phyloP scores from a whole-genome alignment of 2,329 filamentous ascomycete genomes.

The Dryadomyces quercivorus region DNA sequence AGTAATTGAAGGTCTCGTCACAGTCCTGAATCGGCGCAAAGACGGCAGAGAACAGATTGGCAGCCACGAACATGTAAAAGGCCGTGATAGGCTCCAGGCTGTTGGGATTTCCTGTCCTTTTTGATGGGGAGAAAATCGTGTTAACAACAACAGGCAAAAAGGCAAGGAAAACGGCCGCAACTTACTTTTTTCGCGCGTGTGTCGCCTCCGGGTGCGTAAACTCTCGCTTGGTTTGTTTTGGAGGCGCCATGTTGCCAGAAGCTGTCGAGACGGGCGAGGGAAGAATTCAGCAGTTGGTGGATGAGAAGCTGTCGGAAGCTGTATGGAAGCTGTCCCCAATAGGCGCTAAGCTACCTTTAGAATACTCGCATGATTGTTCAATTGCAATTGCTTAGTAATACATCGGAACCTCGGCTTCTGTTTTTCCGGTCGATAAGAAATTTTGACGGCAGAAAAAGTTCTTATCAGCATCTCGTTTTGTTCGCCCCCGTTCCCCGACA shows the following conservation, averaged over 20 bases:
- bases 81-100: slow-evolving; percentile 59
- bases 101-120: slow-evolving; percentile 38
- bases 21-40: slow-evolving; percentile 94
- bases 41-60: slow-evolving; percentile 63
- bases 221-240: slow-evolving; percentile 19
- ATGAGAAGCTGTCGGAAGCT: not conserved
- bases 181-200: slow-evolving; percentile 40
- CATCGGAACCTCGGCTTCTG: not conserved
- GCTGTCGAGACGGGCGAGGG: not conserved
- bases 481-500: not conserved
- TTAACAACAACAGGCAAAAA: not conserved
- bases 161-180: not conserved
- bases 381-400: not conserved
- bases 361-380: not conserved
- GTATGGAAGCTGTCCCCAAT: not conserved
- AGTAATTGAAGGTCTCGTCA: slow-evolving; percentile 98
- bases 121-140: not conserved
- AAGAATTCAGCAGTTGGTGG: not conserved
- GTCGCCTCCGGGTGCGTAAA: slow-evolving; percentile 36
- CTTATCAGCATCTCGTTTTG: slow-evolving; percentile 7
- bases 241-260: slow-evolving; percentile 24
- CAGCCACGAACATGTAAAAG: slow-evolving; percentile 68
- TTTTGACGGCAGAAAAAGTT: slow-evolving; percentile 10
- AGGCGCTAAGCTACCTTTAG: not conserved
- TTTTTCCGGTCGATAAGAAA: slow-evolving; percentile 10